Base-by-base conservation (phyloP, 306 rosid genomes). In the Urtica urens region DNA sequence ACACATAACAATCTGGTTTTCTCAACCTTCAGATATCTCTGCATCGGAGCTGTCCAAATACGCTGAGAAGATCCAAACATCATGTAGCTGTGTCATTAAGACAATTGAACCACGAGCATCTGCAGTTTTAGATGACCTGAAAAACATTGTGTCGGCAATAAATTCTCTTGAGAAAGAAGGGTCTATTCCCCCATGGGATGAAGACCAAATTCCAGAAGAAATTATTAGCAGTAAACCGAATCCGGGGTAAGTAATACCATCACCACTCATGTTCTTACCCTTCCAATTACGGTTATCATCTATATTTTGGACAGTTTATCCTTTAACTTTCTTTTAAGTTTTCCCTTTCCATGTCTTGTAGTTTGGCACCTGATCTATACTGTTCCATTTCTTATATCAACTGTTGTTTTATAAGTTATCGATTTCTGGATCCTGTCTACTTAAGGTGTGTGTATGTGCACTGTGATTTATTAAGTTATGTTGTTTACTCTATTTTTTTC, bases 131-230 rank as follows among this genome's bases (percentile, higher is more conserved):
- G 84, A 79, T 63, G 84, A 81, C 77, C 82, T 90, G 63, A 81
- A 81, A 68, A 75, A 77, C 75, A 67, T 90, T 68, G 82, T 79
- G 39, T 51, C 37, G 60, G 77, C 64, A 53, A 72, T 84, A 55
- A 71, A 63, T 72, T 49, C 49, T 66, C 84, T 77, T 3, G 97
- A 90, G 82, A 75, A 74, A 77, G 83, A 70, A 39, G 67, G 75
- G 41, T 49, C 31, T 46, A 79, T 90, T 63, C 55, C 86, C 63
- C 60, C 64, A 42, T 81, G 84, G 97, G 93, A 84, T 24, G 97
- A 81, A 19, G 95, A 90, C 48, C 72, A 77, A n/a, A 75, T 90
- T 60, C 97, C 97, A 5, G 97, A 84, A 66, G 95, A 84, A 77
- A 77, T 90, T 70, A 90, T 90, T 60, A 59, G 64, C 65, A 38